A percentile compares a stretch with the other conserved stretches of the same genome.
phyloP scores from a whole-genome alignment of 2,329 filamentous ascomycete species.

The Aspergillus quadricinctus region DNA sequence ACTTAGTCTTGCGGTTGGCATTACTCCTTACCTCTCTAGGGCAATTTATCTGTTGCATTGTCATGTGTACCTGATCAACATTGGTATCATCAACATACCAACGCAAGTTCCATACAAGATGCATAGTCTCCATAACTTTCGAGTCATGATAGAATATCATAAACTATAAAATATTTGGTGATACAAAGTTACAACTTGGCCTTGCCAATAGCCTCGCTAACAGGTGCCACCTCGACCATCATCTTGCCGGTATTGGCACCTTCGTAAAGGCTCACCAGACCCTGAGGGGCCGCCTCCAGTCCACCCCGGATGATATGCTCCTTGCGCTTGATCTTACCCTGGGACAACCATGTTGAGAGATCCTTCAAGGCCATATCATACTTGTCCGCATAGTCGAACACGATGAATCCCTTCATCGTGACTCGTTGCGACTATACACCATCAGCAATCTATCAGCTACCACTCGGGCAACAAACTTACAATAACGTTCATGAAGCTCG shows the following conservation, averaged over 20 bases:
- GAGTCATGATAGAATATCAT: not conserved
- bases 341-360: constrained; percentile 62
- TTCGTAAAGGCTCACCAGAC: constrained; percentile 60
- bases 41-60: too few species aligned
- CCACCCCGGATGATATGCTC: constrained; percentile 70
- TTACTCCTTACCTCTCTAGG: too few species aligned
- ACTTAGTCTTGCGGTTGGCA: too few species aligned
- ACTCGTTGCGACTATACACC: constrained; percentile 29
- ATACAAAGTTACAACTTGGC: constrained; percentile 41
- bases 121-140: not conserved
- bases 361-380: constrained; percentile 57
- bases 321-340: constrained; percentile 68
- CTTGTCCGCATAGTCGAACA: constrained; percentile 62
- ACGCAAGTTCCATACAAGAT: not conserved
- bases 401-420: constrained; percentile 67
- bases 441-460: constrained; percentile 10
- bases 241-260: constrained; percentile 68
- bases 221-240: constrained; percentile 41
- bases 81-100: too few species aligned
- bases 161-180: not conserved
- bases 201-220: constrained; percentile 32
- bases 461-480: constrained; percentile 22
- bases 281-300: constrained; percentile 58
- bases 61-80: too few species aligned
- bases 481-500: constrained; percentile 41